Base-by-base conservation (phyloP, 1,284 basidiomycete species). In the Ustilago tritici region DNA sequence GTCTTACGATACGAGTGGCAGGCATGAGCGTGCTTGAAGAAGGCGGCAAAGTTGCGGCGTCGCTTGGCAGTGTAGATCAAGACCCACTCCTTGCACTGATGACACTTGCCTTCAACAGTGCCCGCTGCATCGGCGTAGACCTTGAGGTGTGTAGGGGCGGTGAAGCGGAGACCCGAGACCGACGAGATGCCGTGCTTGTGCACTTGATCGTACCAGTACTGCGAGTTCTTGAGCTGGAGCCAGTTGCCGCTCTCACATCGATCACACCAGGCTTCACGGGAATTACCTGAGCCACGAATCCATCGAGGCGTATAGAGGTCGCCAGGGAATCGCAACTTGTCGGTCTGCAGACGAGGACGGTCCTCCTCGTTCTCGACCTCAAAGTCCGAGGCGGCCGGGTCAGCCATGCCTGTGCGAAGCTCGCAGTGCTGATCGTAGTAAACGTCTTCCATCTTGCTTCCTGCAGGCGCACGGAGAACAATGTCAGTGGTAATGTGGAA, bases 201-300 rank as follows among this genome's bases (percentile, higher is more conserved):
- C 23, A 77, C 80, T 40, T 79, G 70, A 58, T 82, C 80, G 57
- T 80, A 82, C 80, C 80, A 79, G 61, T 80, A 80, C 66, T 80
- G 78, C 56, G 70, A 77, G 50, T 76, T 80, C 60, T 82, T 82
- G 23, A 82, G 55, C 61, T 81, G 76, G 32, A 82, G 49, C 80
- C 80, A 82, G 56, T 73, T 76, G 59, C 80, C 80, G 55, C 66
- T 61, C 54, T 79, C 76, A 56, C 80, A 82, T 1, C 75, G 73
- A 46, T 75, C 78, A 64, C 80, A 82, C 76, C 76, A 82, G 32
- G 75, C 80, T 57, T 82, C 80, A 17, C 80, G 63, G 3, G 75
- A 65, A 31, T 78, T 76, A 50, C 80, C 79, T 6, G 70, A 66
- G 35, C 79, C 76, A 17, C 80, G 72, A 17, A 82, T 79, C 78